phyloP scores from a whole-genome alignment of 192 early-diverging fungal species.

The Bifiguratus adelaidae region DNA sequence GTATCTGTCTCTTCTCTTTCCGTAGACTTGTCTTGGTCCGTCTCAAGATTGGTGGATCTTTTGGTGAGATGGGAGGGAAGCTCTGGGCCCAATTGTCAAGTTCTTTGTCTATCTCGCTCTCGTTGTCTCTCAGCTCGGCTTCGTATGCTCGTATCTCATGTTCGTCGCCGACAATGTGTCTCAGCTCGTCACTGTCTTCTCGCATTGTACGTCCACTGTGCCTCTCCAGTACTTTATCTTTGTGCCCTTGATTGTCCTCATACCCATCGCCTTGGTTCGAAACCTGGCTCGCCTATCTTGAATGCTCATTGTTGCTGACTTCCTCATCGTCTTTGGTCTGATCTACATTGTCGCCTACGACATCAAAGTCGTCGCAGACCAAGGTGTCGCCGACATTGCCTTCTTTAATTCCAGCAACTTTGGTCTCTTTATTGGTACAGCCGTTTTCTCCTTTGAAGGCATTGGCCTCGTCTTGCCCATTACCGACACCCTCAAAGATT shows the following conservation, averaged over 20 bases:
- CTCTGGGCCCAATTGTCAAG: constrained; percentile 21
- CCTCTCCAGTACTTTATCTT: constrained; percentile 64
- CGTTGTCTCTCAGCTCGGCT: constrained; percentile 65
- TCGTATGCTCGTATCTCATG: constrained; percentile 81
- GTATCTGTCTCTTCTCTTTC: constrained; percentile 50
- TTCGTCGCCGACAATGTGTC: constrained; percentile 81
- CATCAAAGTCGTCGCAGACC: constrained; percentile 23
- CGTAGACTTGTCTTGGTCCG: constrained; percentile 25
- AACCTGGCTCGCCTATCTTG: constrained; percentile 41
- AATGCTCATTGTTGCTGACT: constrained; percentile 57
- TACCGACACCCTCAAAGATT: constrained; percentile 73
- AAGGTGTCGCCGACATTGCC: constrained; percentile 37
- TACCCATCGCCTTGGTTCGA: constrained; percentile 59
- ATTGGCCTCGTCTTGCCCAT: constrained; percentile 49
- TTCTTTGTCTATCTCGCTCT: constrained; percentile 36
- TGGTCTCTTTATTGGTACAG: constrained; percentile 62
- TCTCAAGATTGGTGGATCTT: constrained; percentile 37
- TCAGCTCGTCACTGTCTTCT: constrained; percentile 53
- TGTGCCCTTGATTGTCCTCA: constrained; percentile 61
- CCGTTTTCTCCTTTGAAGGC: constrained; percentile 33
- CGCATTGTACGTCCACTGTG: constrained; percentile 44
- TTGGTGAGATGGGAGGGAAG: constrained; percentile 39
- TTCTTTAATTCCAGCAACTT: constrained; percentile 50
- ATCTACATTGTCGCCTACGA: constrained; percentile 52
- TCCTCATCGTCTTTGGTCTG: constrained; percentile 65